phyloP scores from a whole-genome alignment of 148 eudicot species.

The Oxyria digyna region DNA sequence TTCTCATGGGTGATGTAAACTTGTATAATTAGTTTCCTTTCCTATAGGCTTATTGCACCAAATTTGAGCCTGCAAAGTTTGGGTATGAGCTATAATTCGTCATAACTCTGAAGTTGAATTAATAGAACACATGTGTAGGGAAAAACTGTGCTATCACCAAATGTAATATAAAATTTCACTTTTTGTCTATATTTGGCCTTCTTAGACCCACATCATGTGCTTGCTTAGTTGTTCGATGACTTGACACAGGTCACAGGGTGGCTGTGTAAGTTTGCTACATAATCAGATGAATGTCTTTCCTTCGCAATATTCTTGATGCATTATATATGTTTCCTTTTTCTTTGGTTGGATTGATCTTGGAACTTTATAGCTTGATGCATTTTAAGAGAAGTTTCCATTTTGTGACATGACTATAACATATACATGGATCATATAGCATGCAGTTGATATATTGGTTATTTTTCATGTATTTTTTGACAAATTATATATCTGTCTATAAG shows the following conservation, averaged over 20 bases:
- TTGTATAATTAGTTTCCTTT: background rate
- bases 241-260: background rate
- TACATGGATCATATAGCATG: background rate
- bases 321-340: no score
- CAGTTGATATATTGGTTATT: background rate
- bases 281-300: background rate
- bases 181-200: background rate
- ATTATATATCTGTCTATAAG: background rate
- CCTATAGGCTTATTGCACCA: background rate
- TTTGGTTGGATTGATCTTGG: background rate
- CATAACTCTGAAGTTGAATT: background rate
- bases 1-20: background rate
- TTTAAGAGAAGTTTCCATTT: background rate
- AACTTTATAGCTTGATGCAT: background rate
- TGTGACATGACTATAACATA: background rate
- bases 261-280: background rate
- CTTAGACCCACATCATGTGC: background rate
- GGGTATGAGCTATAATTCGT: background rate
- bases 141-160: no score
- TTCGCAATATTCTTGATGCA: no score
- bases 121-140: background rate
- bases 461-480: background rate
- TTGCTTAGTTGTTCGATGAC: background rate
- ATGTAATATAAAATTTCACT: no score
- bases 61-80: background rate